phyloP scores from a whole-genome alignment of 176 grass and related monocot genomes.

The Cenchrus fungigraminus region DNA sequence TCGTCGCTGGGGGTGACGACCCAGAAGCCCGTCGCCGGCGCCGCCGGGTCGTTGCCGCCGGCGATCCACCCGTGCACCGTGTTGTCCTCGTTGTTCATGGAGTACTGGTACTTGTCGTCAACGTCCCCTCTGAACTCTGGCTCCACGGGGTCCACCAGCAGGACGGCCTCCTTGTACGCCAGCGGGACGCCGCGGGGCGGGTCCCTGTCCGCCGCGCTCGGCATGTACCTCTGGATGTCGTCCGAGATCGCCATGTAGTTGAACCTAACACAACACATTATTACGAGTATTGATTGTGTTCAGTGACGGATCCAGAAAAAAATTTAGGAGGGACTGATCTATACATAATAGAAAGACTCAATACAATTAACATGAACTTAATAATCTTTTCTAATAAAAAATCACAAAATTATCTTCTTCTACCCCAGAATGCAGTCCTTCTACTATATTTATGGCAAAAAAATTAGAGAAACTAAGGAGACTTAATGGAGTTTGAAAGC shows the following conservation, averaged over 20 bases:
- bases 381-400: no score
- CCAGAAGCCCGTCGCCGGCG: conserved; percentile 58
- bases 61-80: conserved; percentile 67
- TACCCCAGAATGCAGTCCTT: no score
- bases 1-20: conserved; percentile 66
- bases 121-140: conserved; percentile 64
- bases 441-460: no score
- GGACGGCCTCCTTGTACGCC: conserved; percentile 69
- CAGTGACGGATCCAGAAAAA: no score
- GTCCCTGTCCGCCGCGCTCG: conserved; percentile 37
- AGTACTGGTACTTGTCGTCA: conserved; percentile 81
- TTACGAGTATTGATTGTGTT: no score
- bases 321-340: no score
- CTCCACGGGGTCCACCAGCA: conserved; percentile 50
- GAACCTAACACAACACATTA: conserved; percentile 36
- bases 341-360: no score
- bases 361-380: no score
- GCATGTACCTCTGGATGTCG: conserved; percentile 62
- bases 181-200: conserved; percentile 11
- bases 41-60: background rate
- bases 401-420: no score
- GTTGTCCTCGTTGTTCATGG: conserved; percentile 51
- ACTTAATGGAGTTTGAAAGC: no score
- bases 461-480: no score
- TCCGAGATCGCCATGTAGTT: conserved; percentile 70